These are phyloP conservation scores for Panicum virgatum DNA, from an alignment of 202 grass and related monocot genomes.

Conservation along the genomic window DNA sequence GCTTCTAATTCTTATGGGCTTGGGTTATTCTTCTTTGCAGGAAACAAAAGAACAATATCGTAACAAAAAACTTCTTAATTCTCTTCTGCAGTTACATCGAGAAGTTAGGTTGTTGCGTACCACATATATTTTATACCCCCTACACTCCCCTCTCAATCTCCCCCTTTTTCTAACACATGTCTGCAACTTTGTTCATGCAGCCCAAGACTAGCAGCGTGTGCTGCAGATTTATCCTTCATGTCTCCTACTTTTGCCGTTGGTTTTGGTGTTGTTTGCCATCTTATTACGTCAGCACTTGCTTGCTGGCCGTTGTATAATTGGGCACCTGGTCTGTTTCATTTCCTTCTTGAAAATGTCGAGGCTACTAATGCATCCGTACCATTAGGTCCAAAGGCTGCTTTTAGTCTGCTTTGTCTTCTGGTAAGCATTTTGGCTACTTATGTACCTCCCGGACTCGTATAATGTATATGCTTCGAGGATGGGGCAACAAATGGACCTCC, in stretches of 20 bases:
- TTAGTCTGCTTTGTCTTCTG: constrained; percentile 90
- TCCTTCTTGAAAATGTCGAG: constrained; percentile 85
- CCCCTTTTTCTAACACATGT: constrained; percentile 24
- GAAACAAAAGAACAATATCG: constrained; percentile 90
- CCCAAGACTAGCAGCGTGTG: constrained; percentile 86
- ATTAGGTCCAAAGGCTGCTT: constrained; percentile 89
- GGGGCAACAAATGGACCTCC: neutral
- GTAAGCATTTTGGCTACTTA: constrained; percentile 52
- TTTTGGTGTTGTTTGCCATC: constrained; percentile 89
- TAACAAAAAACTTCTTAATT: constrained; percentile 93
- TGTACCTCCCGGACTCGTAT: constrained; percentile 11
- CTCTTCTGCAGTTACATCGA: constrained; percentile 85
- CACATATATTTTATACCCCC: constrained; percentile 16
- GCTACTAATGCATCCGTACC: constrained; percentile 62
- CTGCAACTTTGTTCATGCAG: constrained; percentile 46
- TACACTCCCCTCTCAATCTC: constrained; percentile 4
- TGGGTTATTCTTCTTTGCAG: constrained; percentile 50
- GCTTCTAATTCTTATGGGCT: constrained; percentile 26
- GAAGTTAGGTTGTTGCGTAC: constrained; percentile 82
- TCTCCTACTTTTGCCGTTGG: constrained; percentile 73
- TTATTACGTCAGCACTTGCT: constrained; percentile 88
- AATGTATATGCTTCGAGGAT: neutral
- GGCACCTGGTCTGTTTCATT: constrained; percentile 89
- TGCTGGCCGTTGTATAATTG: constrained; percentile 95
- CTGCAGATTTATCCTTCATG: constrained; percentile 82